These are phyloP conservation scores for Cladosporium velox DNA, from an alignment of 2,329 filamentous ascomycete genomes.

Conservation along the genomic window DNA sequence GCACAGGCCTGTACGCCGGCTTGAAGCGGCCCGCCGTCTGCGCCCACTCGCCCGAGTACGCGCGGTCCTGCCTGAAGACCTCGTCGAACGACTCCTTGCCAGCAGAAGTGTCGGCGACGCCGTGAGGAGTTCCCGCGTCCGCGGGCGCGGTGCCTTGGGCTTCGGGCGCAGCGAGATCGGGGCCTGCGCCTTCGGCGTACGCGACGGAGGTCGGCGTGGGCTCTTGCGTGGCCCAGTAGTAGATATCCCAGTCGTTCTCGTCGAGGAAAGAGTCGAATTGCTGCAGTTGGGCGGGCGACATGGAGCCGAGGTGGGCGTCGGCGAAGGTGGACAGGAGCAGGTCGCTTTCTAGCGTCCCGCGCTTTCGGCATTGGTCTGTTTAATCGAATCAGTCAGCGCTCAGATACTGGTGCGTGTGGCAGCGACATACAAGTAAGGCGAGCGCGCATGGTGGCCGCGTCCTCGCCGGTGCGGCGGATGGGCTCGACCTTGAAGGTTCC, in stretches of 20 bases:
- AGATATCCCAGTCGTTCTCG: conserved; percentile 99
- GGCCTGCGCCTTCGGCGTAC: conserved; percentile 55
- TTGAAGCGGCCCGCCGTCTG: conserved; percentile 95
- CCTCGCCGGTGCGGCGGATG: conserved; percentile 80
- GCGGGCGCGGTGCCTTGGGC: conserved; percentile 46
- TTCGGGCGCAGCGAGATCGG: conserved; percentile 45
- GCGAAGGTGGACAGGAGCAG: conserved; percentile 96
- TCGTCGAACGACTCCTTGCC: conserved; percentile 27
- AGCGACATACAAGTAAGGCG: conserved; percentile 68
- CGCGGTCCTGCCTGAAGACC: conserved; percentile 54
- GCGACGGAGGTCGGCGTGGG: conserved; percentile 61
- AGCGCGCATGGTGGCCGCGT: conserved; percentile 81
- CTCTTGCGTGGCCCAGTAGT: conserved; percentile 98
- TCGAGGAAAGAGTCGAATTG: conserved; percentile 93
- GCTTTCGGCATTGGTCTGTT: conserved; percentile 91
- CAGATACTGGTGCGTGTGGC: conserved; percentile 12
- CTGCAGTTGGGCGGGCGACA: conserved; percentile 71
- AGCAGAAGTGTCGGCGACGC: conserved; percentile 42
- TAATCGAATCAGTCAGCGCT: conserved; percentile 33
- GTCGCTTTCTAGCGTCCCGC: conserved; percentile 93
- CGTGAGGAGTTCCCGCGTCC: conserved; percentile 43
- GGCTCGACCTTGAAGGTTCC: conserved; percentile 87
- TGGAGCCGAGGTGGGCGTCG: conserved; percentile 70
- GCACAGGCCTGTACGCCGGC: conserved; percentile 89
- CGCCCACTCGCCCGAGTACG: conserved; percentile 80